Base-by-base conservation (phyloP, 768 basidiomycete genomes). In the Mycena venus region DNA sequence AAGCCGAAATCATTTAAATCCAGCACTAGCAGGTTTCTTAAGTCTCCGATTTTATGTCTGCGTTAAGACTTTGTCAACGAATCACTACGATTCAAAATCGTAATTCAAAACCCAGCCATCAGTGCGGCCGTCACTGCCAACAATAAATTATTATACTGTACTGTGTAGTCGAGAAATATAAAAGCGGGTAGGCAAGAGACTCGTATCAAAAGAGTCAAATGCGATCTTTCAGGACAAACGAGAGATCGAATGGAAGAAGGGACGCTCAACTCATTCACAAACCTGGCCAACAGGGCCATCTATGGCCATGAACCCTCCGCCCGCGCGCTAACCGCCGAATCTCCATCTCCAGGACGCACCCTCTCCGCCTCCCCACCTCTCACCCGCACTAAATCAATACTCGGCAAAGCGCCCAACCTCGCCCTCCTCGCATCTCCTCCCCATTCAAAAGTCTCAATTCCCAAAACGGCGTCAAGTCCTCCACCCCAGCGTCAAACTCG, bases 381-480 rank as follows among this genome's bases (percentile, higher is more conserved):
- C 53, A 98, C 85, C n/a, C 94, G 89, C 19, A 99, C 93, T 32
- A 98, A 82, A 81, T 97, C 94, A 7, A 98, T 93, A 3, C 93
- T 95, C 3, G 97, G 96, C 29, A 99, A 81, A 36, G 89, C 85
- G 0, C 93, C 95, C 67, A 93, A 88, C 6, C 80, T 75, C 0
- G 91, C 86, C 51, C 96, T 86, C 73, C 83, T 74, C 95, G 86
- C 53, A 98, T 80, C 80, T 98, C 95, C 69, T 87, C 89, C 0
- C 94, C 93, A 9, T n/a, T n/a, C n/a, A n/a, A n/a, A n/a, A n/a
- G n/a, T n/a, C 89, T 86, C 40, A 98, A 80, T 11, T 88, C 82
- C 92, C 94, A 96, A 82, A 97, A 99, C 0, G 97, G 96, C 27
- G 88, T 90, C 61, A 99, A 84, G 80, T 99, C 98, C 62, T 88